Evolutionary conservation across 148 eudicot genomes (phyloP), one percentile per base, ranked within the genome.

Genomic region (Amaranthus hypochondriacus): DNA sequence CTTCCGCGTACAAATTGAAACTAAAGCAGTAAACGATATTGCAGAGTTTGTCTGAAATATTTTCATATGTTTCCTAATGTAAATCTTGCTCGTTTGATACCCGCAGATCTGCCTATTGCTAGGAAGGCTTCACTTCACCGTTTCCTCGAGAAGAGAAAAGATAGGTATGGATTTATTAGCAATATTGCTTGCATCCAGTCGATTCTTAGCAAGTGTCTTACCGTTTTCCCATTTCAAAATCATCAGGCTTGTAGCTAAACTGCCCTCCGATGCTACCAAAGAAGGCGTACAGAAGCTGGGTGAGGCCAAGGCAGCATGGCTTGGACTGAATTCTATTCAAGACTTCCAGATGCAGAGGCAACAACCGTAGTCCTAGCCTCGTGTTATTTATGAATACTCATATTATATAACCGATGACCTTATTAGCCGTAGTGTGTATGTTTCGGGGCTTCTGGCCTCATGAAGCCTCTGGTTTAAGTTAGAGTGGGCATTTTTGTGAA

Each of bases 101-200:
- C 39, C 39, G 42, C 78, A 63, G 70, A 70, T 62, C 68, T 65
- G 54, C 73, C 74, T 46, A 76, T 81, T 80, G 88, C 97, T 9
- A 89, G 98, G 83, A 89, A 88, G 80, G 89, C 87, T 49, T 94
- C 98, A 11, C 88, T 92, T 66, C 83, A 89, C n/a, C 86, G 98
- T 21, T 94, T 94, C 80, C 76, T 94, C 71, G 96, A 94, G 96
- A 94, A 94, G 84, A 87, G 98, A 77, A 91, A 89, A 62, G 80
- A 62, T 42, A 68, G 77, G 62, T 66, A 70, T 66, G 72, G 13
- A 65, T 69, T 43, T 5, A 2, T 2, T 62, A 9, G 65, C 39
- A 62, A 62, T 47, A 28, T 28, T 28, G 39, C 39, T 28, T 2
- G 39, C 1, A 28, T 28, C 2, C 1, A 60, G 9, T 60, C 11